These are phyloP conservation scores for Aureobasidium sp. DNA, from an alignment of 2,329 filamentous ascomycete species.

Conservation along the genomic window DNA sequence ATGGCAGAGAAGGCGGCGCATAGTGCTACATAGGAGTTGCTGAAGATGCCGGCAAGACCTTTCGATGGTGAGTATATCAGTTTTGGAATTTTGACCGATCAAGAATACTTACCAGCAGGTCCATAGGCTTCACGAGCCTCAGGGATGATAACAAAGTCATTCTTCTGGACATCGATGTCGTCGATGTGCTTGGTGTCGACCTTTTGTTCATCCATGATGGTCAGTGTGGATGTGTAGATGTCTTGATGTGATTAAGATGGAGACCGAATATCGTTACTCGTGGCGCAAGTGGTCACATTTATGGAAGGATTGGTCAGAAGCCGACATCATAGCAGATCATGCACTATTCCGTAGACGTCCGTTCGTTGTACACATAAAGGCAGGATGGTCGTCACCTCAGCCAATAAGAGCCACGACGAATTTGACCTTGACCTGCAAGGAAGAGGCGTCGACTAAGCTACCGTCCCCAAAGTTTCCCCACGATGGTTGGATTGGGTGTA, in stretches of 20 bases:
- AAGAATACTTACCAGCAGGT: slow-evolving; percentile 20
- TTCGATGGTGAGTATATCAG: not conserved
- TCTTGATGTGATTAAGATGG: not conserved
- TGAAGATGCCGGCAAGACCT: slow-evolving; percentile 43
- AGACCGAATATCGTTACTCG: not conserved
- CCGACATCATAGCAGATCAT: not conserved
- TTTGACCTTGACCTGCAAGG: not conserved
- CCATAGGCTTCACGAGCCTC: slow-evolving; percentile 25
- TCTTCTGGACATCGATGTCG: slow-evolving; percentile 16
- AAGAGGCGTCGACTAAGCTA: too few species aligned
- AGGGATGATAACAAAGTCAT: slow-evolving; percentile 17
- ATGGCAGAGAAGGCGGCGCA: slow-evolving; percentile 44
- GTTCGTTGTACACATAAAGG: too few species aligned
- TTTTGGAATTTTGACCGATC: not conserved
- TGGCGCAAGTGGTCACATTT: not conserved
- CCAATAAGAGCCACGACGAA: not conserved
- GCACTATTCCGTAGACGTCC: not conserved
- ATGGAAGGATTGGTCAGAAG: not conserved
- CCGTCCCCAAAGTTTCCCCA: not conserved
- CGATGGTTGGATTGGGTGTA: not conserved
- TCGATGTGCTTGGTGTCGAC: not conserved
- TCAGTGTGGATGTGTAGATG: not conserved
- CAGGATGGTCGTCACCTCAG: not conserved
- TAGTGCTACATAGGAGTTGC: slow-evolving; percentile 44
- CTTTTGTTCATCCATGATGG: not conserved